Evolutionary conservation across 352 stramenopile genomes (phyloP), one percentile per base, ranked within the genome.

Genomic region (Phytopythium helicoides): DNA sequence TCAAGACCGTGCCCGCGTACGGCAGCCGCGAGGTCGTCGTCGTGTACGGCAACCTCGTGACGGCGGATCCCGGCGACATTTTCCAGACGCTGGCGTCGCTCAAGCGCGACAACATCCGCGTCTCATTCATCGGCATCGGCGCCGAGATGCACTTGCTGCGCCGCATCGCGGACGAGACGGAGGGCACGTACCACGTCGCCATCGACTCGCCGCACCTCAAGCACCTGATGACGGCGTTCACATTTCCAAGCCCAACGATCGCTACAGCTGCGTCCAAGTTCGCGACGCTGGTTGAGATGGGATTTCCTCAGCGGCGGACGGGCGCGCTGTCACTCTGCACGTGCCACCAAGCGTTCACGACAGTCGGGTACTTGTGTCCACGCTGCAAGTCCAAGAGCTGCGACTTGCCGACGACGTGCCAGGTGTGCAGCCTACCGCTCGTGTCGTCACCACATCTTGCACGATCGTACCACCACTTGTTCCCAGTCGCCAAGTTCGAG

Each of bases 391-490:
- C 92, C 42, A 96, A 97, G 66, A 95, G 86, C 62, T 96, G 93
- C 35, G 96, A 99, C 57, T 69, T 99, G 6, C 96, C 96, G 19
- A 97, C 86, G 1, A 93, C 95, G 52, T 99, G 96, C 78, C 83
- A 95, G 53, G 94, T 99, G 22, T 99, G 96, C 73, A 96, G 95
- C 56, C 65, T 99, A 47, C 92, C 97, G 56, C 76, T 99, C n/a
- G 95, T 94, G 28, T 91, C 97, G 49, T 97, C 95, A 36, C 94
- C 96, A n/a, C 96, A 99, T 64, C 80, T 99, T 15, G 96, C 96
- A 54, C 79, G 96, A 19, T 98, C 91, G 6, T 99, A 99, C 76
- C 97, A 99, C 68, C 97, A 99, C 72, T 81, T 99, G 47, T 99
- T 99, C 62, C 96, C 96, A 3, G 91, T 99, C 9, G 74, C 83